phyloP scores from a whole-genome alignment of 306 rosid species.

The Mimosa bimucronata region DNA sequence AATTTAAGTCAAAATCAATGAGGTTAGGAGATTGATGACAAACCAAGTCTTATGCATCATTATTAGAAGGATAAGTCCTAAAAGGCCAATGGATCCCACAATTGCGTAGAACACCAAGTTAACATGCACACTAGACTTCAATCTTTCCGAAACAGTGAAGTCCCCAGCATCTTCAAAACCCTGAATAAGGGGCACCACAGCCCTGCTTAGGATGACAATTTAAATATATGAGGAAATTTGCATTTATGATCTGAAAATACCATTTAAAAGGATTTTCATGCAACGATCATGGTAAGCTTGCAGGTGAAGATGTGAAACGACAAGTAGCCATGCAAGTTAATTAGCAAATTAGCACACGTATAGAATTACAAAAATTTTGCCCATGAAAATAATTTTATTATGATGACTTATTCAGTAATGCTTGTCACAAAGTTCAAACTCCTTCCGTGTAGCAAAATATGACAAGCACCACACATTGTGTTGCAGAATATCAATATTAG shows the following conservation, averaged over 20 bases:
- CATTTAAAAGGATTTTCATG: slow-evolving; percentile 30
- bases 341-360: slow-evolving; percentile 17
- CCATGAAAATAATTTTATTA: background rate
- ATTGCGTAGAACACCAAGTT: slow-evolving; percentile 84
- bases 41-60: slow-evolving; percentile 68
- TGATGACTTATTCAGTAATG: slow-evolving; percentile 15
- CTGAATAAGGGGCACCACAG: slow-evolving; percentile 99
- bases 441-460: slow-evolving; percentile 10
- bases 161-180: slow-evolving; percentile 99
- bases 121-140: slow-evolving; percentile 93
- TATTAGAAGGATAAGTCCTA: slow-evolving; percentile 79
- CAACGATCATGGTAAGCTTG: slow-evolving; percentile 12
- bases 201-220: slow-evolving; percentile 76
- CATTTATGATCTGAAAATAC: slow-evolving; percentile 27
- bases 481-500: background rate
- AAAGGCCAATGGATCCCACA: slow-evolving; percentile 75
- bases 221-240: slow-evolving; percentile 50
- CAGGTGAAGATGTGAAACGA: slow-evolving; percentile 13
- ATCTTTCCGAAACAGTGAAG: slow-evolving; percentile 80
- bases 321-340: slow-evolving; percentile 27
- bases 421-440: background rate
- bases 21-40: slow-evolving; percentile 41
- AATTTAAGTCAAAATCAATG: slow-evolving; percentile 28
- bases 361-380: slow-evolving; percentile 24
- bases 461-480: slow-evolving; percentile 3